Conservation (phyloP, 768 basidiomycete genomes). For the Scleroderma citrinum region DNA sequence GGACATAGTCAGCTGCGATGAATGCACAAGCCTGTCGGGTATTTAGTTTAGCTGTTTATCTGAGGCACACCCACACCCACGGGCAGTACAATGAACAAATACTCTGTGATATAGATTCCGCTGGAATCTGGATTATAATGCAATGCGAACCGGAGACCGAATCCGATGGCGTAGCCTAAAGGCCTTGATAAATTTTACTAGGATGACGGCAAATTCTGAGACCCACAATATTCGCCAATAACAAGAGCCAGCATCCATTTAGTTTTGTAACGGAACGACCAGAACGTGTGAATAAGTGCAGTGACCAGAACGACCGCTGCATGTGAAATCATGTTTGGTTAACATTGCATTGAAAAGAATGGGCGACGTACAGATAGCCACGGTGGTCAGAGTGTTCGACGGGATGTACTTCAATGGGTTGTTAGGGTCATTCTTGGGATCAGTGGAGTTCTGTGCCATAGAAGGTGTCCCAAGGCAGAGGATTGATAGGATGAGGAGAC, state of each 20-base stretch:
- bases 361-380: constrained; percentile 39
- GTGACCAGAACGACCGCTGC: constrained; percentile 31
- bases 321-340: neutral
- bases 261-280: constrained; percentile 39
- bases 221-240: constrained; percentile 53
- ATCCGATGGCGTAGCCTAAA: constrained; percentile 51
- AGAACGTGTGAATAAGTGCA: constrained; percentile 40
- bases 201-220: neutral
- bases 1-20: constrained; percentile 62
- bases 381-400: constrained; percentile 43
- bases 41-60: constrained; percentile 16
- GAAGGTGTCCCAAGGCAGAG: neutral
- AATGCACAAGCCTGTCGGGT: constrained; percentile 60
- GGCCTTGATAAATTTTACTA: constrained; percentile 17
- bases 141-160: constrained; percentile 51
- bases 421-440: constrained; percentile 47
- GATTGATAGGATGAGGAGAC: neutral
- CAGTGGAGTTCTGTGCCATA: constrained; percentile 6
- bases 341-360: neutral
- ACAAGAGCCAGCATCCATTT: constrained; percentile 58
- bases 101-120: constrained; percentile 49
- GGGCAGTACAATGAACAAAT: constrained; percentile 56
- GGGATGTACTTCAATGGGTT: constrained; percentile 54
- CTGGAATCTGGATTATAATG: constrained; percentile 48
- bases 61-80: constrained; percentile 18